Percentiles rank a stretch among this genome's conserved stretches.
Evolutionary conservation across 1,139 yeast species (phyloP).

Genomic region (Saccharomycopsis hybrid): DNA sequence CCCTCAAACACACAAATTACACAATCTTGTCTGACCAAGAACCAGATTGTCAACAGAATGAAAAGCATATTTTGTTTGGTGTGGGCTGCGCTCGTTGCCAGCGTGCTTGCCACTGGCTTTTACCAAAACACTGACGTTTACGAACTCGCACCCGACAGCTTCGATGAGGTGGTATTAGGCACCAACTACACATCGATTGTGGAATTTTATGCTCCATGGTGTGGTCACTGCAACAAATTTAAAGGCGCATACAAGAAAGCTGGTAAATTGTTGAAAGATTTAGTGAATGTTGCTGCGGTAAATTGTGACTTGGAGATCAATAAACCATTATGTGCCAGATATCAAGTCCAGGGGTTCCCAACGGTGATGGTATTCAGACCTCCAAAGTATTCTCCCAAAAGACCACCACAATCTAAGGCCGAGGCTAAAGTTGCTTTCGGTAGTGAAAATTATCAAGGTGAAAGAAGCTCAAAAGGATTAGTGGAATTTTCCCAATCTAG

Average conservation of each 20-base stretch:
- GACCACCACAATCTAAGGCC: constrained; percentile 22
- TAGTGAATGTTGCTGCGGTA: constrained; percentile 74
- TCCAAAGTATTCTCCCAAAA: constrained; percentile 45
- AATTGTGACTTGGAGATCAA: constrained; percentile 73
- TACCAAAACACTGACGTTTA: constrained; percentile 34
- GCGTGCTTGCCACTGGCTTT: constrained; percentile 12
- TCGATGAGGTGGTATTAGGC: constrained; percentile 56
- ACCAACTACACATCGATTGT: constrained; percentile 79
- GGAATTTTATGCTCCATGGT: constrained; percentile 97
- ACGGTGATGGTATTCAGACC: constrained; percentile 78
- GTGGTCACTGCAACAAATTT: constrained; percentile 68
- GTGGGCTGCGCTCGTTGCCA: not conserved
- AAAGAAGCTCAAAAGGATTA: constrained; percentile 54
- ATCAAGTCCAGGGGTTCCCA: constrained; percentile 72
- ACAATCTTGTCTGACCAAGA: not conserved
- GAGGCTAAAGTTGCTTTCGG: constrained; percentile 38
- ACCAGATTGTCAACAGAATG: no score
- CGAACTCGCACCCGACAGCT: constrained; percentile 51
- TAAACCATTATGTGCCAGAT: constrained; percentile 61
- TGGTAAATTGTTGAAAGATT: constrained; percentile 53
- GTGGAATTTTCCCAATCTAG: constrained; percentile 53
- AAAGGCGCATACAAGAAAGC: constrained; percentile 53
- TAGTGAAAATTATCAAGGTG: constrained; percentile 64
- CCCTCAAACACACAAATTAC: not conserved
- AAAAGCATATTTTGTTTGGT: not conserved